Evolutionary conservation across 768 basidiomycete genomes (phyloP), one percentile per base, ranked within the genome.

Genomic region (Steccherinum ochraceum): DNA sequence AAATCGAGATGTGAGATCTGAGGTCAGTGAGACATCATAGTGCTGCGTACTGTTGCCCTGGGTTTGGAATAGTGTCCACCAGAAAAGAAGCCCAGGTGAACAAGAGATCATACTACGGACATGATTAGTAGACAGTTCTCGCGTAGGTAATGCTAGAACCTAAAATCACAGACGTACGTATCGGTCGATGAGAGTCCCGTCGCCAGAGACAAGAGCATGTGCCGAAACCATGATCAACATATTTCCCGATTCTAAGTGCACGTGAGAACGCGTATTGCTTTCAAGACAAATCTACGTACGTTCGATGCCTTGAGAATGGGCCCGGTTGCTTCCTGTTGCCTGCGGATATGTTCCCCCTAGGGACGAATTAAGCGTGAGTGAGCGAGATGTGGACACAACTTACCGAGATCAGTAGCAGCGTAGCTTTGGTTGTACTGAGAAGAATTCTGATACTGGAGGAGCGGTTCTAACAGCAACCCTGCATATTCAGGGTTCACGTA

Each of bases 161-260:
- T n/a, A n/a, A n/a, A n/a, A n/a, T n/a, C n/a, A n/a, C n/a, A n/a
- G n/a, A n/a, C 57, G 18, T 12, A 64, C 61, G 46, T 61, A 55
- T 45, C 39, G 19, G 4, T 19, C 19, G 11, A 70, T 27, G 26
- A 67, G 48, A 2, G 56, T 54, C 0, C 58, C 61, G 40, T 67
- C 64, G 7, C 66, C 66, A 4, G 60, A 55, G 10, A 54, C 51
- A 24, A 58, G 42, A 13, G 67, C 66, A 49, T 71, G 63, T 2
- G 68, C 61, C 26, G 57, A 52, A 18, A 55, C 50, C 67, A 68
- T 67, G 54, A 67, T 67, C 2, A 68, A 52, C 69, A 69, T 70
- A 48, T 67, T 66, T 1, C 64, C 68, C 7, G 64, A 58, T 51
- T 69, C 69, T 69, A 18, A 16, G 1, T 13, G 12, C 1, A 39